phyloP scores from a whole-genome alignment of 192 early-diverging fungal species.

The Phycomyces blakesleeanus region DNA sequence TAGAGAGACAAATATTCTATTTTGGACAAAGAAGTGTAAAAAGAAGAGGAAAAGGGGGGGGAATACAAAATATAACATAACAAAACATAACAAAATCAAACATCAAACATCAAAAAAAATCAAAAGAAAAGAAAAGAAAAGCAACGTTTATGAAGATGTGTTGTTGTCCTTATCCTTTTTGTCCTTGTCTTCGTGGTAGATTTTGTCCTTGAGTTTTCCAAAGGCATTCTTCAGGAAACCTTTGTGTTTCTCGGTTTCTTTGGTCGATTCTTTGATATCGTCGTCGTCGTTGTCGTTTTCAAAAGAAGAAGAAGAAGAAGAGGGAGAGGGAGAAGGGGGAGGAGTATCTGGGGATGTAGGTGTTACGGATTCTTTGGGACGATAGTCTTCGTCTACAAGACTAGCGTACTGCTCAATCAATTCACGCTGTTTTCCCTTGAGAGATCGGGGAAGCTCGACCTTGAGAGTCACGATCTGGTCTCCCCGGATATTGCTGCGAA shows the following conservation, averaged over 20 bases:
- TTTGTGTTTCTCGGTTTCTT: no score
- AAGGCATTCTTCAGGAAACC: slow-evolving; percentile 64
- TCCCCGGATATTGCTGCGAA: slow-evolving; percentile 61
- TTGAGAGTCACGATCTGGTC: slow-evolving; percentile 90
- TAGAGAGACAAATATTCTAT: no score
- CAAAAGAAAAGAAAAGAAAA: no score
- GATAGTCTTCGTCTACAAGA: slow-evolving; percentile 30
- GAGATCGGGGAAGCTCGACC: slow-evolving; percentile 67
- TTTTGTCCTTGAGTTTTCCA: slow-evolving; percentile 50
- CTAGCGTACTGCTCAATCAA: slow-evolving; percentile 59
- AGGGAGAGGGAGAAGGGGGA: slow-evolving; percentile 17
- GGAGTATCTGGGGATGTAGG: slow-evolving; percentile 12
- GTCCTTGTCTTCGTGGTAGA: slow-evolving; percentile 43
- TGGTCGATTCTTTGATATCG: no score
- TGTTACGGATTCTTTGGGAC: neutral
- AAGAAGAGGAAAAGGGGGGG: no score
- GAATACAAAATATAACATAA: no score
- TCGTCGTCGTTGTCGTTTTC: slow-evolving; percentile 22
- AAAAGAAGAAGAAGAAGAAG: slow-evolving; percentile 18
- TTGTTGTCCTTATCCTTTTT: slow-evolving; percentile 30
- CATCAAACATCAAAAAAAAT: no score
- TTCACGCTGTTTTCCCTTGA: slow-evolving; percentile 47
- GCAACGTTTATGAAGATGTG: no score
- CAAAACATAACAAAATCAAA: no score
- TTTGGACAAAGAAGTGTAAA: no score